Evolutionary conservation across 2,329 filamentous ascomycete genomes (phyloP).

Genomic region (Leptographium lundbergii): DNA sequence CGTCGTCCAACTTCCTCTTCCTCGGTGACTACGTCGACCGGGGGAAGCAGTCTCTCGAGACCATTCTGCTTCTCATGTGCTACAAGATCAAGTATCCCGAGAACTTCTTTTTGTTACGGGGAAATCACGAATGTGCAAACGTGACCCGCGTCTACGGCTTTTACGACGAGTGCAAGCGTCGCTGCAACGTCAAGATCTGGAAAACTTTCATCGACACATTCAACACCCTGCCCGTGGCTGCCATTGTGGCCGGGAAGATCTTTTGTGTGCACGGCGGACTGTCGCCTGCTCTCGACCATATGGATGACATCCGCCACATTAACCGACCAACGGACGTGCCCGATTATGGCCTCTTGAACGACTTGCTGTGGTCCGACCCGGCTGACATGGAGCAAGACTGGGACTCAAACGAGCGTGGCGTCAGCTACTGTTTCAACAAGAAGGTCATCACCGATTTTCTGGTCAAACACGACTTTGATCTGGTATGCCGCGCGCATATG

Average conservation of each 20-base stretch:
- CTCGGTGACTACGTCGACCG: constrained; percentile 93
- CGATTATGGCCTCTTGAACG: constrained; percentile 89
- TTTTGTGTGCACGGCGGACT: constrained; percentile 95
- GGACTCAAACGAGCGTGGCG: constrained; percentile 93
- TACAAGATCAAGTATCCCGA: constrained; percentile 97
- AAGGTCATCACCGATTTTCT: constrained; percentile 96
- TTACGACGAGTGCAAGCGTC: constrained; percentile 94
- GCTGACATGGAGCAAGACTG: constrained; percentile 97
- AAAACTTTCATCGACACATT: constrained; percentile 97
- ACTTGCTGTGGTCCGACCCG: constrained; percentile 92
- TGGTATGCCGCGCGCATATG: constrained; percentile 97
- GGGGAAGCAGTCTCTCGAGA: constrained; percentile 91
- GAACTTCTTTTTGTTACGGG: constrained; percentile 90
- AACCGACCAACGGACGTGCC: constrained; percentile 92
- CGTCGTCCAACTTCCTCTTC: constrained; percentile 84
- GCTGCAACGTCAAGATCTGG: constrained; percentile 96
- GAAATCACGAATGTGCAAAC: constrained; percentile 95
- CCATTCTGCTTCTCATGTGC: constrained; percentile 80
- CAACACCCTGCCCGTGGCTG: constrained; percentile 86
- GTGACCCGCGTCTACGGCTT: constrained; percentile 94
- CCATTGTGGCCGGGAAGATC: constrained; percentile 95
- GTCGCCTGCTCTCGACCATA: constrained; percentile 82
- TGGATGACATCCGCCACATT: constrained; percentile 97
- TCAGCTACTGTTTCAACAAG: constrained; percentile 97
- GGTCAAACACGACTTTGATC: constrained; percentile 86